These are phyloP conservation scores for Saraca asoca DNA, from an alignment of 331 rosid genomes.

Conservation along the genomic window DNA sequence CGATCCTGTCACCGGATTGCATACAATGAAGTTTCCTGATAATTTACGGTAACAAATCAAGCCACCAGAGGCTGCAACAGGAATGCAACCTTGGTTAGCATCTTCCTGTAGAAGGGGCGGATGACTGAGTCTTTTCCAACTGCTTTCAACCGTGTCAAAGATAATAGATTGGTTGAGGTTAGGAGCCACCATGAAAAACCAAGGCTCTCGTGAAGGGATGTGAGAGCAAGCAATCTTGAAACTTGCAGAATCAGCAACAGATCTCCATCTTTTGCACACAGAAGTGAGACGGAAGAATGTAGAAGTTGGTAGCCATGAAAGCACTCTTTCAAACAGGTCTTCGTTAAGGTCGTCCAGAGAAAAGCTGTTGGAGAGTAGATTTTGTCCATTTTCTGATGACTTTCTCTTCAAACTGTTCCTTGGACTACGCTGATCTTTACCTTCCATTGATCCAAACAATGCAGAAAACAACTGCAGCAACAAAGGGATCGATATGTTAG, in stretches of 20 bases:
- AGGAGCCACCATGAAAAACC: conserved; percentile 92
- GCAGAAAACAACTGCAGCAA: conserved; percentile 48
- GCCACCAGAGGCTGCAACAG: conserved; percentile 92
- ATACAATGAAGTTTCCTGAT: conserved; percentile 55
- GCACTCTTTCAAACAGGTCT: conserved; percentile 83
- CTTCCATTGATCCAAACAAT: conserved; percentile 52
- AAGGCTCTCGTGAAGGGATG: conserved; percentile 74
- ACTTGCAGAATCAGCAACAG: conserved; percentile 66
- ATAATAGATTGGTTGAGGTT: conserved; percentile 57
- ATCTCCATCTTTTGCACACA: conserved; percentile 94
- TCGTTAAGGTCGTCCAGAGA: conserved; percentile 80
- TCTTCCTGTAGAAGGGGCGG: conserved; percentile 46
- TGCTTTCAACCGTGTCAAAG: conserved; percentile 75
- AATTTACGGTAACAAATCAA: conserved; percentile 74
- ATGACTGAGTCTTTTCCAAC: conserved; percentile 71
- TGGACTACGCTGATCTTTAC: conserved; percentile 25
- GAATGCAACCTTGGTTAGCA: conserved; percentile 56
- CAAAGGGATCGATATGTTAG: conserved; percentile 16
- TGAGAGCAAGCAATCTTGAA: conserved; percentile 85
- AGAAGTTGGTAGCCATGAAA: conserved; percentile 91
- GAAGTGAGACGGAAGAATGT: conserved; percentile 78
- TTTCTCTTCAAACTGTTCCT: conserved; percentile 67
- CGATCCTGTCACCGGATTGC: conserved; percentile 73
- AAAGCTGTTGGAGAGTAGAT: conserved; percentile 34
- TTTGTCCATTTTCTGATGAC: conserved; percentile 44